Evolutionary conservation across 495 filamentous ascomycete genomes (phyloP), one percentile per base, ranked within the genome.

Genomic region (Cenococcum geophilum): DNA sequence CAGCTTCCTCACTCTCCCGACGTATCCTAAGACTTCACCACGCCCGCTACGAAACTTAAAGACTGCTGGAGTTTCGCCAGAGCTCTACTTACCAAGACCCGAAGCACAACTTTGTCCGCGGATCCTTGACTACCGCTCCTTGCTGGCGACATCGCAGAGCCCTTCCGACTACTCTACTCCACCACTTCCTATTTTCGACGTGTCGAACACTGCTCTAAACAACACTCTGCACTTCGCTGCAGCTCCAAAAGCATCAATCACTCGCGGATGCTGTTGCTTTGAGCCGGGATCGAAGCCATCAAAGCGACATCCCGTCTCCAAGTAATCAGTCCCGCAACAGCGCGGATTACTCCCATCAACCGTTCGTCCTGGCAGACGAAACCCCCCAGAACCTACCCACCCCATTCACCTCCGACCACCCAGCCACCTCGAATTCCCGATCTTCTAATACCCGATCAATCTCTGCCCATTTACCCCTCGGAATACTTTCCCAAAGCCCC

Each of bases 281-380:
- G 45, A 53, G 11, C 40, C 58, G 8, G 18, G 48, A 34, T 40
- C 18, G 43, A 25, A 45, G 45, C 43, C 35, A 22, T 10, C 11
- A 53, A 3, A n/a, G 20, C 32, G 32, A n/a, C 34, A 51, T 34
- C 25, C 22, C 58, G 45, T 60, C 35, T 32, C 12, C n/a, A 36
- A 20, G 45, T 16, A 63, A 23, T 47, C 45, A 25, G 47, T 61
- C 53, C 60, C 57, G 66, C 66, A 55, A 12, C 47, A 45, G 34
- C 64, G 62, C 60, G 62, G 57, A 59, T 36, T 58, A 60, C 55
- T 55, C 18, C 35, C 40, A 20, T 36, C 63, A 51, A 66, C 57
- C 62, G 52, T 76, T 80, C 83, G 84, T 82, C 78, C 84, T 87
- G 84, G 84, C 83, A 76, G 74, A 82, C 79, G 75, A 82, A 75